These are phyloP conservation scores for Pichia membranifaciens DNA, from an alignment of 805 yeast species.

Conservation along the genomic window DNA sequence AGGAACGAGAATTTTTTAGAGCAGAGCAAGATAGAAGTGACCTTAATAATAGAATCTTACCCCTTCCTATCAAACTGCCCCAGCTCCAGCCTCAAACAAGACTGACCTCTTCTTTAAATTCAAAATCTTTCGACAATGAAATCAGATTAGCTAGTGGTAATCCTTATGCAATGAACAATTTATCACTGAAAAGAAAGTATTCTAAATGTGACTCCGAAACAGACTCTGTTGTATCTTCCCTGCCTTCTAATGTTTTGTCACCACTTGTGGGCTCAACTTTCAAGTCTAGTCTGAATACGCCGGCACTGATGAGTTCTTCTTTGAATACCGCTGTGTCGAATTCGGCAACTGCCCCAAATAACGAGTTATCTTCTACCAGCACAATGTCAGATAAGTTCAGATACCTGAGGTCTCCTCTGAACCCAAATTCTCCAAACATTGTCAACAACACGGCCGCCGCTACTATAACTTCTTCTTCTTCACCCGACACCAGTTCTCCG, in stretches of 20 bases:
- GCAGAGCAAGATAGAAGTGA: not conserved
- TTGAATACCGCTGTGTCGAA: not conserved
- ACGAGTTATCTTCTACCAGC: conserved; percentile 7
- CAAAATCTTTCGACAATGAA: conserved; percentile 8
- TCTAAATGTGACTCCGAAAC: conserved; percentile 9
- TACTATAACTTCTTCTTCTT: not conserved
- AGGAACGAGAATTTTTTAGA: not conserved
- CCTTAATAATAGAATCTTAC: conserved; percentile 11
- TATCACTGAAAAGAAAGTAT: conserved; percentile 6
- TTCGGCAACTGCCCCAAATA: not conserved
- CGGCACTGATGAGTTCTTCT: not conserved
- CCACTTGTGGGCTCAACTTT: conserved; percentile 5
- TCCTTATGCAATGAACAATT: not conserved
- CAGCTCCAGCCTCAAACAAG: conserved; percentile 9
- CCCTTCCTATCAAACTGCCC: conserved; percentile 13
- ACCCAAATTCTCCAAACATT: not conserved
- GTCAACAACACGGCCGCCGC: not conserved
- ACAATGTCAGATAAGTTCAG: conserved; percentile 2
- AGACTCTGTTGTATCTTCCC: conserved; percentile 6
- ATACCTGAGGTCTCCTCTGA: not conserved
- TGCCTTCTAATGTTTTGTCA: not conserved
- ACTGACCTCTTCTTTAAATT: conserved; percentile 12
- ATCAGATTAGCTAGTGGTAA: conserved; percentile 3
- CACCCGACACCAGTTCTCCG: not conserved
- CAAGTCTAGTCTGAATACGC: not conserved